phyloP scores from a whole-genome alignment of 768 basidiomycete species.

The Hygrocybe coccinea region DNA sequence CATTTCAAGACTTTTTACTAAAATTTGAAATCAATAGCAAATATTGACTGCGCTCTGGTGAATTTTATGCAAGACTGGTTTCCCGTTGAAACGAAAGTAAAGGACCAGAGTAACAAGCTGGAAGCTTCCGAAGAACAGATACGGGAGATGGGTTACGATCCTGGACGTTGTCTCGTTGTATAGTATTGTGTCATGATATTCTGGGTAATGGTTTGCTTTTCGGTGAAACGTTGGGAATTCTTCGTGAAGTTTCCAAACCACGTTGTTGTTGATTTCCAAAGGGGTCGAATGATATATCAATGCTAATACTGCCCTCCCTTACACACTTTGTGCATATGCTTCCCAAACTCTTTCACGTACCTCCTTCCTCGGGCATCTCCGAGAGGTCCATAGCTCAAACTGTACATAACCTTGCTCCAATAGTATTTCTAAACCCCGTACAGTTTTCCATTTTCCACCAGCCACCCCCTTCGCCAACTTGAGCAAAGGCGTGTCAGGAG shows the following conservation, averaged over 20 bases:
- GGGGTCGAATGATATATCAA: too few species aligned
- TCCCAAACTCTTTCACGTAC: slow-evolving; percentile 45
- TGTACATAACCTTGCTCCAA: slow-evolving; percentile 87
- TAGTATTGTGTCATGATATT: neutral
- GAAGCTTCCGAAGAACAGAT: slow-evolving; percentile 71
- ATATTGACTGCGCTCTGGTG: slow-evolving; percentile 72
- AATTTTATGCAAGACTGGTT: slow-evolving; percentile 95
- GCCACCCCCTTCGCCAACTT: slow-evolving; percentile 51
- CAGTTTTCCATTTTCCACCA: slow-evolving; percentile 53
- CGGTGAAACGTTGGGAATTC: too few species aligned
- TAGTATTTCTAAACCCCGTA: slow-evolving; percentile 80
- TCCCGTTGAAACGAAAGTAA: slow-evolving; percentile 72
- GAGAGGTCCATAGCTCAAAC: slow-evolving; percentile 77
- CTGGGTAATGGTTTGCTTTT: neutral
- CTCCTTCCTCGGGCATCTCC: slow-evolving; percentile 46
- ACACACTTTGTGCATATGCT: slow-evolving; percentile 15
- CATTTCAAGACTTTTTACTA: neutral
- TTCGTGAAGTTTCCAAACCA: too few species aligned
- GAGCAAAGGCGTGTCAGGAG: slow-evolving; percentile 77
- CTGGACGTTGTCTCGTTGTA: slow-evolving; percentile 35
- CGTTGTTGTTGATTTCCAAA: too few species aligned
- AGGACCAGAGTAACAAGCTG: slow-evolving; percentile 66
- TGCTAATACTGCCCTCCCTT: too few species aligned
- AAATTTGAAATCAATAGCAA: slow-evolving; percentile 43
- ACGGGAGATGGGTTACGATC: slow-evolving; percentile 56